Conservation (phyloP, 208 protist genomes). For the Wallacemonas sp. region DNA sequence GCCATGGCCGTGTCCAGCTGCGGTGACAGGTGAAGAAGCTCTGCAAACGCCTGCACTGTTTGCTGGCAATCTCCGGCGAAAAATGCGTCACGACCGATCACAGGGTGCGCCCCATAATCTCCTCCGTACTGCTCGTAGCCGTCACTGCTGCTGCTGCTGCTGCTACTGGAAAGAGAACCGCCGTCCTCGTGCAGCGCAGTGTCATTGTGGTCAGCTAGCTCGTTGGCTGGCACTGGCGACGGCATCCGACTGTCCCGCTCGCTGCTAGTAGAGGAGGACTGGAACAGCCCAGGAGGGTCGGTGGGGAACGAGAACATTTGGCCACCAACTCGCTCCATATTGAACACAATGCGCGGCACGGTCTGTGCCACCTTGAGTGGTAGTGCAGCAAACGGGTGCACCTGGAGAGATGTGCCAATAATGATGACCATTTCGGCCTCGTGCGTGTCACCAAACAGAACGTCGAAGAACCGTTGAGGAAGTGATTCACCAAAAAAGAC, state of each 20-base stretch:
- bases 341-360: slow-evolving; percentile 92
- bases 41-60: slow-evolving; percentile 43
- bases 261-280: neutral
- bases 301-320: slow-evolving; percentile 72
- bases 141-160: slow-evolving; percentile 49
- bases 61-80: slow-evolving; percentile 82
- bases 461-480: slow-evolving; percentile 82
- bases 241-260: neutral
- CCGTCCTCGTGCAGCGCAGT: too few relatives aligned
- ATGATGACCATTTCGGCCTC: slow-evolving; percentile 92
- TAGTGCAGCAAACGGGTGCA: slow-evolving; percentile 93
- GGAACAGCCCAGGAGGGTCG: slow-evolving; percentile 25
- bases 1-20: slow-evolving; percentile 27
- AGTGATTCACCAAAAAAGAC: slow-evolving; percentile 97
- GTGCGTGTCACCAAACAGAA: slow-evolving; percentile 64
- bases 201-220: neutral
- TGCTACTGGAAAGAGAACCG: neutral
- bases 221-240: neutral
- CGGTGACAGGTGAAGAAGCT: slow-evolving; percentile 47
- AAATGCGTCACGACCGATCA: slow-evolving; percentile 61
- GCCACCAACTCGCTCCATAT: slow-evolving; percentile 79
- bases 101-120: slow-evolving; percentile 20
- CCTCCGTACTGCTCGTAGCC: slow-evolving; percentile 54
- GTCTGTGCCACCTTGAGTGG: slow-evolving; percentile 44
- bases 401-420: slow-evolving; percentile 95